Evolutionary conservation across 768 basidiomycete genomes (phyloP).

Genomic region (Suillus fuscotomentosus): DNA sequence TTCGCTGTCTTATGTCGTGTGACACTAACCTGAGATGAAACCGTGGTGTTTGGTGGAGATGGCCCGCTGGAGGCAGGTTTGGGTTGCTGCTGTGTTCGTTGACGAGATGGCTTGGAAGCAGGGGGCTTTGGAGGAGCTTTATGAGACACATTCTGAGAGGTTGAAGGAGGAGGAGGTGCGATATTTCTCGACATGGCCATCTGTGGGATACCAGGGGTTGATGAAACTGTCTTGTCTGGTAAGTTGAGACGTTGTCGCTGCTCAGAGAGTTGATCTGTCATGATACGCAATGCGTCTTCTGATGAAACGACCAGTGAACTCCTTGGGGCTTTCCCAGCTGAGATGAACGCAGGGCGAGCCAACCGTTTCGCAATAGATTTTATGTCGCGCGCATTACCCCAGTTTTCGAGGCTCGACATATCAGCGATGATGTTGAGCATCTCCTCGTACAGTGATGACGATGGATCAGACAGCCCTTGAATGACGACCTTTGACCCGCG

Average conservation of each 20-base stretch:
- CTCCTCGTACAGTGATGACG: conserved; percentile 27
- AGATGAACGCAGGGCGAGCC: conserved; percentile 38
- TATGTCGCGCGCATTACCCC: conserved; percentile 74
- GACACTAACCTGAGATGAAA: neutral
- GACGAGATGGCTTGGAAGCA: conserved; percentile 8
- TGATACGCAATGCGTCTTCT: conserved; percentile 29
- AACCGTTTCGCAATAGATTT: conserved; percentile 51
- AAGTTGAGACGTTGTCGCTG: conserved; percentile 24
- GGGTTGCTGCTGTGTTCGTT: conserved; percentile 2
- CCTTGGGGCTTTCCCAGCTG: conserved; percentile 15
- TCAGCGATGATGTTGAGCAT: conserved; percentile 39
- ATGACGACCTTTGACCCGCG: conserved; percentile 40
- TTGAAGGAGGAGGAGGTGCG: conserved; percentile 22
- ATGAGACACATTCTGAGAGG: conserved; percentile 18
- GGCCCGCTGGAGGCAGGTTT: neutral
- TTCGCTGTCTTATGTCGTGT: neutral
- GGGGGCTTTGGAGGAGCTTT: conserved; percentile 13
- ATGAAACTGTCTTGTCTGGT: conserved; percentile 13
- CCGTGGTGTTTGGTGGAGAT: neutral
- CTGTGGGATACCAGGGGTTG: conserved; percentile 10
- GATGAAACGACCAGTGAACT: conserved; percentile 20
- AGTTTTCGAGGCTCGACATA: conserved; percentile 47
- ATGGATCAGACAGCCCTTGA: conserved; percentile 32
- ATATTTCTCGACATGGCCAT: conserved; percentile 18
- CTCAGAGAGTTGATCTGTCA: conserved; percentile 20